Evolutionary conservation across 129 eudicot genomes (phyloP).

Genomic region (Ambrosia artemisiifolia): DNA sequence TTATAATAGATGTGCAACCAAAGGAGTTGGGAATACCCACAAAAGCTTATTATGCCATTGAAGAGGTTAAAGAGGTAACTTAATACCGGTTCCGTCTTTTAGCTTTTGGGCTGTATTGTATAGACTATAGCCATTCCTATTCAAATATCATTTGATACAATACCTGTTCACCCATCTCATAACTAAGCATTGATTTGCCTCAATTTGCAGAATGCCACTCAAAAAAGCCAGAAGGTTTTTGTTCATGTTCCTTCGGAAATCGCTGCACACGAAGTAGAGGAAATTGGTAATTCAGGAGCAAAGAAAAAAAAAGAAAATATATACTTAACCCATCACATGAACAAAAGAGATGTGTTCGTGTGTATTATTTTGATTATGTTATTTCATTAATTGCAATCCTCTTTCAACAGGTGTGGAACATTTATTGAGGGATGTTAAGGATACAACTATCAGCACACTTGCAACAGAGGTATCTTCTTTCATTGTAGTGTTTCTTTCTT

Average conservation of each 20-base stretch:
- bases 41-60: slow-evolving; percentile 97
- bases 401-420: slow-evolving; percentile 82
- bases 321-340: not conserved
- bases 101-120: not conserved
- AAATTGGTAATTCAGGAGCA: slow-evolving; percentile 56
- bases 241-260: slow-evolving; percentile 94
- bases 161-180: not conserved
- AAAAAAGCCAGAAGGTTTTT: slow-evolving; percentile 33
- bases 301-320: not conserved
- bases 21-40: slow-evolving; percentile 97
- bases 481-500: not conserved
- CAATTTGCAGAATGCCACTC: slow-evolving; percentile 79
- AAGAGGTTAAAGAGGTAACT: slow-evolving; percentile 93
- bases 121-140: not conserved
- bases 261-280: slow-evolving; percentile 99
- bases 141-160: not conserved
- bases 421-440: slow-evolving; percentile 94
- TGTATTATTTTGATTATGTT: not conserved
- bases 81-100: not conserved
- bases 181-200: slow-evolving; percentile 15
- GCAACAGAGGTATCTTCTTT: slow-evolving; percentile 74
- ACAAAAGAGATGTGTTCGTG: not conserved
- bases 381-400: not conserved
- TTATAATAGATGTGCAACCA: slow-evolving; percentile 92
- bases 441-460: slow-evolving; percentile 91